Conservation (phyloP, 352 stramenopile species). For the Lagenidium sp. region DNA sequence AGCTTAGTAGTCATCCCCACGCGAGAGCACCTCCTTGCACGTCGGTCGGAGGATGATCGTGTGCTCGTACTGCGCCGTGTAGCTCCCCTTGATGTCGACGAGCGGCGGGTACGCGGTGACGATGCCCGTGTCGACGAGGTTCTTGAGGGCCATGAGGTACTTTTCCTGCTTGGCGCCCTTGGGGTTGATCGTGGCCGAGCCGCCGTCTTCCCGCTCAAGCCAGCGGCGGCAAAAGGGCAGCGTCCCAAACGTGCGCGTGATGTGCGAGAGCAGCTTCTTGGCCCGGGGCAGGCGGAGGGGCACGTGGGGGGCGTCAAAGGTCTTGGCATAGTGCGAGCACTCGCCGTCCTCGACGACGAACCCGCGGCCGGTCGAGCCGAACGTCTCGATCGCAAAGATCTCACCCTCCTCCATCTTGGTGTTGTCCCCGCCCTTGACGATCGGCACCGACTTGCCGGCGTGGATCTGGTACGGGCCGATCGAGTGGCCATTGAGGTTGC, state of each 20-base stretch:
- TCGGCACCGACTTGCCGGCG: constrained; percentile 95
- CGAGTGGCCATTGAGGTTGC: constrained; percentile 98
- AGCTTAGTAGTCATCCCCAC: constrained; percentile 96
- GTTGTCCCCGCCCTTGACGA: constrained; percentile 89
- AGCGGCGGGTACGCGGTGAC: constrained; percentile 95
- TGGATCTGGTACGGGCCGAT: constrained; percentile 97
- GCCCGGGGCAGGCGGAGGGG: constrained; percentile 85
- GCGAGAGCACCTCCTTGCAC: constrained; percentile 97
- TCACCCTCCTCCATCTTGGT: constrained; percentile 98
- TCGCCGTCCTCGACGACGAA: constrained; percentile 93
- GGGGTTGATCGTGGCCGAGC: constrained; percentile 88
- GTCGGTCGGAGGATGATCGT: constrained; percentile 95
- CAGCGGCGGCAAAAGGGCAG: constrained; percentile 97
- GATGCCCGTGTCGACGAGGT: constrained; percentile 96
- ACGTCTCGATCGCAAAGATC: constrained; percentile 97
- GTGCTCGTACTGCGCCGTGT: constrained; percentile 99
- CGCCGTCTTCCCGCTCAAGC: constrained; percentile 96
- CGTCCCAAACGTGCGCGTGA: constrained; percentile 99
- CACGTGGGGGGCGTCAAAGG: constrained; percentile 92
- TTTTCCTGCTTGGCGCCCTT: constrained; percentile 96
- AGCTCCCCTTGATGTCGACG: constrained; percentile 93
- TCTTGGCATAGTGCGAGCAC: constrained; percentile 98
- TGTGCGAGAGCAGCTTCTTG: constrained; percentile 95
- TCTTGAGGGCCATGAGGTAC: constrained; percentile 97
- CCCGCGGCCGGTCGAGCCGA: constrained; percentile 84